Evolutionary conservation across 2,329 filamentous ascomycete genomes (phyloP), one percentile per base, ranked within the genome.

Genomic region (Aspergillus sp.): DNA sequence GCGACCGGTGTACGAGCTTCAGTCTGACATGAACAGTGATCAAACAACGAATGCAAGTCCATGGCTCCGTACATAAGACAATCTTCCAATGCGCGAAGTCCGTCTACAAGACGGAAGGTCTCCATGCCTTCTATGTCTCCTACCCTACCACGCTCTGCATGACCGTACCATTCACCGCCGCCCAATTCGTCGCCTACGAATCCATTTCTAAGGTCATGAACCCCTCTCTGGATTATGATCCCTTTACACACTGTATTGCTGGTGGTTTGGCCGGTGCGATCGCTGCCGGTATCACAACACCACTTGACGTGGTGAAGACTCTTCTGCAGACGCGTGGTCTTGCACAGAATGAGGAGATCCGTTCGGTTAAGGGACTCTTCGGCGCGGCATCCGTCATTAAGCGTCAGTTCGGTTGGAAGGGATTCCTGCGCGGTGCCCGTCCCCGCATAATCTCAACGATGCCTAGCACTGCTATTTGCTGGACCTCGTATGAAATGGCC

Each of bases 401-500:
- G 74, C 84, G 85, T 67, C 86, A 93, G 70, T 93, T 96, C 71
- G 95, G 95, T 36, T 82, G 89, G 68, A 81, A 80, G 56, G 95
- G 95, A 3, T 99, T 98, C 77, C 93, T 97, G 79, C 93, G 96
- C 72, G 95, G 95, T 43, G 85, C 97, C 71, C 88, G 90, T 67
- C 95, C 95, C 47, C 84, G 95, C 69, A 89, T 99, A 48, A 87
- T 99, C 61, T 97, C 93, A 11, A 96, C 95, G 1, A 98, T 98
- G 89, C 95, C 95, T 18, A 97, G 93, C 78, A 99, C 95, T 34
- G 95, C 95, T n/a, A 99, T 99, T 71, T 99, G 95, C 82, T 99
- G 95, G 83, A 83, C 83, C 48, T 86, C 85, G 44, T 88, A 88
- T 66, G 85, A 88, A 71, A 85, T 88, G 79, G 85, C 85, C 42